phyloP scores from a whole-genome alignment of 345 rosid species.

The Hibiscus tridactylites region DNA sequence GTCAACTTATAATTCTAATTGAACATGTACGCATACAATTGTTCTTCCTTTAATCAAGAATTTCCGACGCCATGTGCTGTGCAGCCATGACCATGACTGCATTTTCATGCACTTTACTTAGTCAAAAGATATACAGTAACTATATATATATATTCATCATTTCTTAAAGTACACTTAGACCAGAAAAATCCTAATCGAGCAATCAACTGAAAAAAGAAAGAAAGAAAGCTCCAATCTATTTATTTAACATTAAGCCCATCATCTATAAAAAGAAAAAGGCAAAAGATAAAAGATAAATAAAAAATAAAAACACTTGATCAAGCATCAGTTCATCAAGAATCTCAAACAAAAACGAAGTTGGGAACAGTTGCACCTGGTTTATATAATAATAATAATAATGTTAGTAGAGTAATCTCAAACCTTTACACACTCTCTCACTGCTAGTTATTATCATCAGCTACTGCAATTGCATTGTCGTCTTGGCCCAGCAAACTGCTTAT shows the following conservation, averaged over 20 bases:
- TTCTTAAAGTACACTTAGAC: not conserved
- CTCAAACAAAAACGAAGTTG: not conserved
- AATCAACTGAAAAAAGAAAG: not conserved
- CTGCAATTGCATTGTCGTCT: slow-evolving; percentile 6
- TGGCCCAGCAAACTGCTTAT: slow-evolving; percentile 84
- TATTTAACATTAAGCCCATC: slow-evolving; percentile 9
- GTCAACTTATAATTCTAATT: too few species aligned
- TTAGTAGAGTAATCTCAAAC: not conserved
- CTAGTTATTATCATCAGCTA: not conserved
- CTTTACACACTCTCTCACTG: not conserved
- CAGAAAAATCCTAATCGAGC: not conserved
- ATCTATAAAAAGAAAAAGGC: not conserved
- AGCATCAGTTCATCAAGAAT: slow-evolving; percentile 2
- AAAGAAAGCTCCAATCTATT: not conserved
- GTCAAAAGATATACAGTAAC: not conserved
- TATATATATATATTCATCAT: not conserved
- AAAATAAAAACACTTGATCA: not conserved
- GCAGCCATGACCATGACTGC: not conserved
- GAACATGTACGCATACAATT: too few species aligned
- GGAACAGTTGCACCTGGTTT: not conserved
- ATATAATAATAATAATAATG: not conserved
- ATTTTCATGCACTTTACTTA: not conserved
- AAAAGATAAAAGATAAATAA: not conserved
- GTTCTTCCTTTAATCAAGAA: too few species aligned
- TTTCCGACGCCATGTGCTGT: too few species aligned